Base-by-base conservation (phyloP, 495 filamentous ascomycete genomes). In the Lasiosphaeria miniovina region DNA sequence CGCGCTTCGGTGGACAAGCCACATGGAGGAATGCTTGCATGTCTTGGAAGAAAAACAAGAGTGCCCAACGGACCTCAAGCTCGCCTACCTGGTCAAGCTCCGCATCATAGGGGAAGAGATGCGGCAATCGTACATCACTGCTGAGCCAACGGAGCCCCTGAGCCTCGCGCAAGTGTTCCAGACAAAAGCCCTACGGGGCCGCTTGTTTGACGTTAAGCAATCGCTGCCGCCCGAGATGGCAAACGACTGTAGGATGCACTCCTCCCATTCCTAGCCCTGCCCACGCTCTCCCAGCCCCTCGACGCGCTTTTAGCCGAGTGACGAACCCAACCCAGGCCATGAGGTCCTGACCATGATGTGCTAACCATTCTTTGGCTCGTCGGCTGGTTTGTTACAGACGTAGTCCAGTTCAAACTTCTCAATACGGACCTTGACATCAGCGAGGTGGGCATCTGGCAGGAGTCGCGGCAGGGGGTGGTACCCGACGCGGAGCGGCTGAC, bases 21-120 rank as follows among this genome's bases (percentile, higher is more conserved):
- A 82, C 46, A 72, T 84, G 64, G 80, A 81, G 31, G 75, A 81
- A 34, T 77, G 73, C 40, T 68, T 84, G 3, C 60, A 65, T 0
- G 61, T 74, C 5, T 68, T 84, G 2, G 62, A 68, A 5, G 73
- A 79, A 38, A 58, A 65, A 3, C 72, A 73, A 48, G 78, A 80
- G 46, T 71, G 72, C 36, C 64, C 70, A 0, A 66, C 71, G 14
- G 83, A 86, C 66, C 68, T 72, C 15, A 60, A 77, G 17, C 65
- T 84, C 5, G 69, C 77, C 4, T 63, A 74, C 4, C 66, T 77
- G 33, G 79, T 82, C 4, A 73, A 69, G 54, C 69, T 84, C 24
- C 75, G 80, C 48, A 62, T 80, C 32, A 65, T 84, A 6, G 52
- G 41, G 8, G 49, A 52, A n/a, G 53, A 61, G 49, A 32, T 36